phyloP scores from a whole-genome alignment of 305 asterid species.

The Petunia hybrid region DNA sequence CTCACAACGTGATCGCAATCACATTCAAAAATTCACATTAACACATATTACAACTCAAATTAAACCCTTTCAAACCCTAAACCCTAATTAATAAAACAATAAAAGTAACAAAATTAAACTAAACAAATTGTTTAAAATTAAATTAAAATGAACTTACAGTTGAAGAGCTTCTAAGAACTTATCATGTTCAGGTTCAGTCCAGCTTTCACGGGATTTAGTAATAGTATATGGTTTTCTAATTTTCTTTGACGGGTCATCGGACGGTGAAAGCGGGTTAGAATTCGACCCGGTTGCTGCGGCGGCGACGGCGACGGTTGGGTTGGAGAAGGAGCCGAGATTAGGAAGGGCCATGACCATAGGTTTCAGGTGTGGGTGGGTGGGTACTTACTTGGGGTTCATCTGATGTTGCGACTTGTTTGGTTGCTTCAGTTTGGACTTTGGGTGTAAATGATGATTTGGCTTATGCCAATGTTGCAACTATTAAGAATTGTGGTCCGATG shows the following conservation, averaged over 20 bases:
- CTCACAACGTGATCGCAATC: neutral
- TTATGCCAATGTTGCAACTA: neutral
- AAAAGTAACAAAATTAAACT: neutral
- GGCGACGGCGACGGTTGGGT: constrained; percentile 44
- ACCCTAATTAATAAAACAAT: constrained; percentile 33
- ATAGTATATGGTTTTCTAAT: constrained; percentile 86
- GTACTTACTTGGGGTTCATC: constrained; percentile 41
- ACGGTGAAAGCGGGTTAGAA: constrained; percentile 43
- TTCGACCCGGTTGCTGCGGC: constrained; percentile 39
- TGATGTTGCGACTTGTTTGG: constrained; percentile 33
- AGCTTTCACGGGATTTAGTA: constrained; percentile 87
- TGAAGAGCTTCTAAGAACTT: constrained; percentile 94
- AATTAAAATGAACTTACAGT: constrained; percentile 58
- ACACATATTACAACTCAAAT: neutral
- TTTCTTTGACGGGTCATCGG: constrained; percentile 73
- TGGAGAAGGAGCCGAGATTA: constrained; percentile 60
- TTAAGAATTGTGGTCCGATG: no score
- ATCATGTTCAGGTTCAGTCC: constrained; percentile 97
- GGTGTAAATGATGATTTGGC: neutral
- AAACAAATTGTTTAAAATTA: neutral
- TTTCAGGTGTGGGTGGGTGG: constrained; percentile 56
- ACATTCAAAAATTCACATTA: neutral
- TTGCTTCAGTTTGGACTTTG: constrained; percentile 17
- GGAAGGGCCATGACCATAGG: constrained; percentile 75
- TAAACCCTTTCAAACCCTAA: constrained; percentile 28